Evolutionary conservation across 2,329 filamentous ascomycete species (phyloP).

Genomic region (Triangularia setosa): DNA sequence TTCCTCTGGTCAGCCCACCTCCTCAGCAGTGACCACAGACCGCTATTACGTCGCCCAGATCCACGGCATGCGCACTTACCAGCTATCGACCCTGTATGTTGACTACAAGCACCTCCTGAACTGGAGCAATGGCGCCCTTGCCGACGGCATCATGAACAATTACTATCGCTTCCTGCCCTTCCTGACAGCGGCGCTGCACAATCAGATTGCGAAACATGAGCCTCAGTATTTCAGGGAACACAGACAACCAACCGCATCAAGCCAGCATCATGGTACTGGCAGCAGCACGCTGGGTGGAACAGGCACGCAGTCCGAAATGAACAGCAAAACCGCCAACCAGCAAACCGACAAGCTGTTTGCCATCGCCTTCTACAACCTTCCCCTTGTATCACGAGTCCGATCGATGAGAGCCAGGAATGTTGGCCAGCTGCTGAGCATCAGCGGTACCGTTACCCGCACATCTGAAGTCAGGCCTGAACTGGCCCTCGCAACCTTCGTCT

Average conservation of each 20-base stretch:
- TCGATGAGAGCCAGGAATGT: conserved; percentile 86
- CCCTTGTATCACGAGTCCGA: conserved; percentile 79
- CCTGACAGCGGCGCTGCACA: conserved; percentile 82
- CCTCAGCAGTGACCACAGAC: conserved; percentile 69
- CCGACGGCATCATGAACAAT: conserved; percentile 79
- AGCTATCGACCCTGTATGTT: conserved; percentile 81
- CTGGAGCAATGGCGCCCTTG: conserved; percentile 74
- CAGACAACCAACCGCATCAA: conserved; percentile 75
- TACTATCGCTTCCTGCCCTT: conserved; percentile 97
- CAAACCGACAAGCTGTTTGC: conserved; percentile 96
- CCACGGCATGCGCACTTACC: conserved; percentile 67
- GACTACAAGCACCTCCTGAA: conserved; percentile 80
- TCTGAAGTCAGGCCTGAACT: conserved; percentile 95
- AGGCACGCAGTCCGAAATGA: conserved; percentile 62
- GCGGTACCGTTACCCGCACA: conserved; percentile 91
- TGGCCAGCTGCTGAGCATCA: conserved; percentile 90
- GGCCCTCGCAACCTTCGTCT: conserved; percentile 86
- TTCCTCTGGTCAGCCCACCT: conserved; percentile 58
- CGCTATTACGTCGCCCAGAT: conserved; percentile 85
- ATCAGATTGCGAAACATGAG: conserved; percentile 90
- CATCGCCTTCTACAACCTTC: conserved; percentile 88
- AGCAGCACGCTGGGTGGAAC: conserved; percentile 58
- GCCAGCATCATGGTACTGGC: conserved; percentile 65
- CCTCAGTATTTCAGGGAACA: conserved; percentile 92
- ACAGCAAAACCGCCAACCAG: conserved; percentile 78